A percentile compares a stretch with the other conserved stretches of the same genome.
Conservation (phyloP, 1,139 yeast genomes). For the Candida glucosophila region DNA sequence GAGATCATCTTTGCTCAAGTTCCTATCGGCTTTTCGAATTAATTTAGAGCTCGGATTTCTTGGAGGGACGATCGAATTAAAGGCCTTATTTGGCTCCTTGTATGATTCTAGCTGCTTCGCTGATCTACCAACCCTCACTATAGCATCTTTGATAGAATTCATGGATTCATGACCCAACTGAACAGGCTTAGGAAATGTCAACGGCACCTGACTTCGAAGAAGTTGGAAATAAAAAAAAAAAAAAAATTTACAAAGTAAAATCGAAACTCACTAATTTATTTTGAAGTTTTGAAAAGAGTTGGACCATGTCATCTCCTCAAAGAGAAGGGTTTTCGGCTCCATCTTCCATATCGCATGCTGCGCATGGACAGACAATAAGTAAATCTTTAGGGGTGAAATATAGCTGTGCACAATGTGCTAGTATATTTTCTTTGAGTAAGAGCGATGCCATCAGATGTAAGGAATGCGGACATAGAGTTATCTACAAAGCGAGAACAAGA, state of each 20-base stretch:
- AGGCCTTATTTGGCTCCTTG: conserved; percentile 2
- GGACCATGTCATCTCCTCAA: conserved; percentile 45
- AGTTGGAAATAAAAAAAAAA: no score
- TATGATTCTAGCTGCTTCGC: conserved; percentile 13
- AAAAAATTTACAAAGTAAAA: no score
- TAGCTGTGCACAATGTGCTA: conserved; percentile 95
- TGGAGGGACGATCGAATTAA: conserved; percentile 1
- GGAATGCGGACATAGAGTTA: conserved; percentile 96
- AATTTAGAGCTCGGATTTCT: conserved; percentile 1
- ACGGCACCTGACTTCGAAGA: no score
- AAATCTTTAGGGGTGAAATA: conserved; percentile 80
- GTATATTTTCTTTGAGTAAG: conserved; percentile 78
- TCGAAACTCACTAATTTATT: no score
- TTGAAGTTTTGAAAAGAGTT: no score
- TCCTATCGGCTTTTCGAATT: conserved; percentile 3
- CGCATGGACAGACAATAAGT: conserved; percentile 50
- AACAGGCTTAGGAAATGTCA: no score
- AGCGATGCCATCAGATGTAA: conserved; percentile 97
- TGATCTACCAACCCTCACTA: conserved; percentile 14
- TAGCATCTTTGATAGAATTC: conserved; percentile 16
- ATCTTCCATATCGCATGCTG: conserved; percentile 60
- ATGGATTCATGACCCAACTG: no score
- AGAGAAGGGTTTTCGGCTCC: conserved; percentile 96
- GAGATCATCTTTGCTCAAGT: conserved; percentile 7
- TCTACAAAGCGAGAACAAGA: conserved; percentile 94